These are phyloP conservation scores for Botrytis porri DNA, from an alignment of 2,329 filamentous ascomycete genomes.

Conservation along the genomic window DNA sequence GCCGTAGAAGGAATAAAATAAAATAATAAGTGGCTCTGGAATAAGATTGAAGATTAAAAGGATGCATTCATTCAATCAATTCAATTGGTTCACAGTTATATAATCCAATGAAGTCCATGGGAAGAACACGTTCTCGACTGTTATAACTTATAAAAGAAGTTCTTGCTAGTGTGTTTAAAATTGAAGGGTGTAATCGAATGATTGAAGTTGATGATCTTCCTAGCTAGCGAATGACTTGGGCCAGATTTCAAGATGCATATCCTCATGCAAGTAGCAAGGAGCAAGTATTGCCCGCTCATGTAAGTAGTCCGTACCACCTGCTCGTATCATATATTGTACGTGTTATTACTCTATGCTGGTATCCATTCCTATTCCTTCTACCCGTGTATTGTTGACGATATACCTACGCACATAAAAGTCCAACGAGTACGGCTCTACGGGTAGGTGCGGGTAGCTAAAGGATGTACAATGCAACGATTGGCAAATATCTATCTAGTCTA, in stretches of 20 bases:
- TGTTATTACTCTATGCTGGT: background rate
- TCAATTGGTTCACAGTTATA: background rate
- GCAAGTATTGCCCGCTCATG: background rate
- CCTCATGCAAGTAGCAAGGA: too few species aligned
- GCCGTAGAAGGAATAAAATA: background rate
- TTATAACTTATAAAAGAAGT: background rate
- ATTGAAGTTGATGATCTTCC: background rate
- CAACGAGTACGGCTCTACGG: background rate
- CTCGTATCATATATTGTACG: background rate
- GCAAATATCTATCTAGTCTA: too few species aligned
- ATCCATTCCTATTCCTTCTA: background rate
- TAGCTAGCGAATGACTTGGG: background rate
- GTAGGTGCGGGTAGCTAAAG: background rate
- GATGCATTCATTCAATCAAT: background rate
- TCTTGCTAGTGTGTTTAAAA: background rate
- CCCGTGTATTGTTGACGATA: background rate
- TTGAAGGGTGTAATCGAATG: background rate
- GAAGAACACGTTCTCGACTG: slow-evolving; percentile 9
- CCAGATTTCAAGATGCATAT: background rate
- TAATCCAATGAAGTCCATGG: background rate
- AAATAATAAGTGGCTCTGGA: slow-evolving; percentile 2
- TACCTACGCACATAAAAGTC: background rate
- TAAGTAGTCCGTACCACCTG: too few species aligned
- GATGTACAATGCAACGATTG: background rate
- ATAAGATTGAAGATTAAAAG: slow-evolving; percentile 1